Evolutionary conservation across 768 basidiomycete species (phyloP), one percentile per base, ranked within the genome.

Genomic region (Megacollybia marginata): DNA sequence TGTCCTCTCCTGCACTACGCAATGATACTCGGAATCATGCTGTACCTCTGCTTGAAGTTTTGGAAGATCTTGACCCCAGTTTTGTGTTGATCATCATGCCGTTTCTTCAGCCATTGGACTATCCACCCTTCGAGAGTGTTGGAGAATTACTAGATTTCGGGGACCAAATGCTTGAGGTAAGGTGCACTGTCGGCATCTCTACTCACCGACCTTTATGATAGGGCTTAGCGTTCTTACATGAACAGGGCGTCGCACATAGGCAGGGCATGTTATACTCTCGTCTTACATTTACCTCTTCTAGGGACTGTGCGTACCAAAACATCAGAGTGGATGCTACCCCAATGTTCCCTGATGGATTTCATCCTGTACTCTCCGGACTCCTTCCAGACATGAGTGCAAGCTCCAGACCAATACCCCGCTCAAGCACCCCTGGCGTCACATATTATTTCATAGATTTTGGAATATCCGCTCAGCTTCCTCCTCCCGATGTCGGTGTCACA

Each of bases 91-190:
- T 40, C 5, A 19, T 40, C 38, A 40, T 40, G 38, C 38, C 38
- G 4, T 40, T 40, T 19, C 38, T 40, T 3, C 38, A 5, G 23
- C 57, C 52, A 1, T 59, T 55, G 44, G 49, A 66, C 44, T 40
- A 63, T 31, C 65, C 65, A 0, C 51, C 40, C 1, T 56, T 66
- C 18, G 34, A 42, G 3, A 55, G 51, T 4, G 46, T 61, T 4
- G 59, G 59, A 7, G 56, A 63, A 33, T 54, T 58, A 15, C 23
- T 63, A 6, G 57, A 59, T 8, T 61, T 63, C 33, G 51, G 58
- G 9, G 44, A 43, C n/a, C 62, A 63, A 33, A 28, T 55, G 13
- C 48, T 61, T 43, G 28, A 54, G 53, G 23, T 28, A 28, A 28
- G 23, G 23, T 6, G 6, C 23, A 28, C 23, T 28, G 23, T 28